phyloP scores from a whole-genome alignment of 225 moss, liverwort and hornwort species.

The Ulota crispa region DNA sequence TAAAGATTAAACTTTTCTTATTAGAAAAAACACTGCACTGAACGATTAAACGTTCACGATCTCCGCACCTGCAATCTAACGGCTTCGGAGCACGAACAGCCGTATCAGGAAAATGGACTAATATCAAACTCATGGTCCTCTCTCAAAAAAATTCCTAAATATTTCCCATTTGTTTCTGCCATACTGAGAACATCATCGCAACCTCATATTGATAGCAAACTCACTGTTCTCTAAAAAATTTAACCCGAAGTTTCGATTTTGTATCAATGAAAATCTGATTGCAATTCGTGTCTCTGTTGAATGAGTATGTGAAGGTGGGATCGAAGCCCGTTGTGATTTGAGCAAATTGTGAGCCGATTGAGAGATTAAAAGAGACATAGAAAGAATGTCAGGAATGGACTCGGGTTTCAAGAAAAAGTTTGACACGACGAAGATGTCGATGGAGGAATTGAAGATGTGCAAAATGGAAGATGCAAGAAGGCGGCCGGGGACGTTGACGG shows the following conservation, averaged over 20 bases:
- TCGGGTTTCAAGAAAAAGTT: slow-evolving; percentile 38
- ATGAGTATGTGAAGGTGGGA: background rate
- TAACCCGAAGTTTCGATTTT: background rate
- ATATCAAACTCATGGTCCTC: background rate
- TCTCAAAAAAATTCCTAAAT: too few species aligned
- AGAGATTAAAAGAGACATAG: background rate
- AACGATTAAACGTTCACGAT: background rate
- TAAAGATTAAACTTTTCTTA: background rate
- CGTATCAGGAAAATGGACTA: background rate
- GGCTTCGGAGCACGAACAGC: background rate
- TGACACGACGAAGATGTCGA: slow-evolving; percentile 60
- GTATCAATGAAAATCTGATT: background rate
- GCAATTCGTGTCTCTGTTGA: background rate
- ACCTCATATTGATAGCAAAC: background rate
- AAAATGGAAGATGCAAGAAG: slow-evolving; percentile 44
- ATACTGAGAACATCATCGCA: background rate
- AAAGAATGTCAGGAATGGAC: slow-evolving; percentile 5
- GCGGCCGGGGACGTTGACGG: slow-evolving; percentile 42
- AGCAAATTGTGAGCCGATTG: background rate
- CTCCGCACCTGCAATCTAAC: background rate
- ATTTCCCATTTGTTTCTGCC: background rate
- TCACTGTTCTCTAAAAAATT: background rate
- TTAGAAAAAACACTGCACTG: background rate
- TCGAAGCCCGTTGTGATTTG: background rate
- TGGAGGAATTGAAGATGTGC: slow-evolving; percentile 64